Percentiles rank a stretch among this genome's conserved stretches.
phyloP scores from a whole-genome alignment of 2,329 filamentous ascomycete species.

The Neoarthrinium moseri region DNA sequence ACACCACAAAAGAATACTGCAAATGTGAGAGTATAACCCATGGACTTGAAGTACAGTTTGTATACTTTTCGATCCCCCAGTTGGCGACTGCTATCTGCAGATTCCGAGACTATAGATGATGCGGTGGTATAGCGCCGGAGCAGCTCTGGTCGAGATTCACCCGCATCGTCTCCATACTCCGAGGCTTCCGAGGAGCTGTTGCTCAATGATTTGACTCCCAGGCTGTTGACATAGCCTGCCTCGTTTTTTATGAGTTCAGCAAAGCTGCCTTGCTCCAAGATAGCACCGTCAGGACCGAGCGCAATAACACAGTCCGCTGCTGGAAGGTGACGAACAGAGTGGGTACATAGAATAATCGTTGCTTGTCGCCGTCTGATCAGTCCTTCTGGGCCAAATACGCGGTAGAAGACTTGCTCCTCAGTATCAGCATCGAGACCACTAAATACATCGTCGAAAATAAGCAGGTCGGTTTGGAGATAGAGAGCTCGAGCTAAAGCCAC shows the following conservation, averaged over 20 bases:
- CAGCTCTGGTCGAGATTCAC: not conserved
- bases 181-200: constrained; percentile 8
- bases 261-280: constrained; percentile 44
- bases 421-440: constrained; percentile 33
- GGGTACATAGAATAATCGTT: constrained; percentile 35
- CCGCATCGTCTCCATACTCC: not conserved
- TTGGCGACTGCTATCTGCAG: constrained; percentile 13
- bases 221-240: constrained; percentile 20
- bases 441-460: constrained; percentile 35
- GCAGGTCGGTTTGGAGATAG: constrained; percentile 25
- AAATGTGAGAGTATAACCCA: constrained; percentile 13
- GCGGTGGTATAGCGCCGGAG: constrained; percentile 2
- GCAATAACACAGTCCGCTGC: constrained; percentile 46
- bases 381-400: constrained; percentile 27
- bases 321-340: constrained; percentile 36
- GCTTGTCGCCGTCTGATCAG: constrained; percentile 19
- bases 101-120: not conserved
- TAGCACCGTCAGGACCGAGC: constrained; percentile 34
- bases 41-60: constrained; percentile 21
- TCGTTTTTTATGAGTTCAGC: constrained; percentile 28
- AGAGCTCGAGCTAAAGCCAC: constrained; percentile 32
- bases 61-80: constrained; percentile 21
- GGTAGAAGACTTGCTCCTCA: constrained; percentile 28
- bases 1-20: constrained; percentile 13
- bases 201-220: constrained; percentile 17